Evolutionary conservation across 495 filamentous ascomycete genomes (phyloP), one percentile per base, ranked within the genome.

Genomic region (Aspergillus panamensis): DNA sequence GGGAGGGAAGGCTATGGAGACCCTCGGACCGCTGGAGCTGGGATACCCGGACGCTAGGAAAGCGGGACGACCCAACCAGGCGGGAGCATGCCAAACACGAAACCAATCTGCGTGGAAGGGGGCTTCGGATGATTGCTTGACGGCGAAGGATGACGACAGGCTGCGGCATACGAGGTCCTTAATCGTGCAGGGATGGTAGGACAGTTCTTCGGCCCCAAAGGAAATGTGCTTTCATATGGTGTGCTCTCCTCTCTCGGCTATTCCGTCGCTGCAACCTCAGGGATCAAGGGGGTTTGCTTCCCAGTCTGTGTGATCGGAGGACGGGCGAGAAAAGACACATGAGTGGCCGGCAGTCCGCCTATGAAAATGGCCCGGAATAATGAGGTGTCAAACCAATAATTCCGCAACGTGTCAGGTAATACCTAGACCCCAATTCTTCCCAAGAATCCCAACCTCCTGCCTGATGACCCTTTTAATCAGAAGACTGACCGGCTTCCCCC

Each of bases 41-140:
- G 56, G 49, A 48, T 58, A 19, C 7, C 13, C 21, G n/a, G 47
- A 25, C 55, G n/a, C 56, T 58, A 58, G 56, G 47, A 39, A 25
- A 20, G 10, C 56, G 56, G 56, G 13, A 47, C 21, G 48, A 52
- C 39, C 56, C 56, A 58, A 58, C 56, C 3, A 39, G 51, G 56
- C 25, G 16, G 48, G 39, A 33, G 37, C 19, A 37, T 6, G 17
- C 29, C 37, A 35, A 29, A 56, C 21, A 29, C 45, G 54, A 57
- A 37, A 42, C 21, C 6, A n/a, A 16, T 25, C 25, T 25, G 25
- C 25, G 25, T 25, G 25, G 25, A 25, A 25, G 25, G 25, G 25
- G 25, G 25, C 5, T 25, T 25, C 25, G 25, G 25, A 25, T 25
- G 25, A 25, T 25, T 25, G 25, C 25, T 25, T 25, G 25, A 25